Base-by-base conservation (phyloP, 73 alveolate species). In the Uronychia setigera region DNA sequence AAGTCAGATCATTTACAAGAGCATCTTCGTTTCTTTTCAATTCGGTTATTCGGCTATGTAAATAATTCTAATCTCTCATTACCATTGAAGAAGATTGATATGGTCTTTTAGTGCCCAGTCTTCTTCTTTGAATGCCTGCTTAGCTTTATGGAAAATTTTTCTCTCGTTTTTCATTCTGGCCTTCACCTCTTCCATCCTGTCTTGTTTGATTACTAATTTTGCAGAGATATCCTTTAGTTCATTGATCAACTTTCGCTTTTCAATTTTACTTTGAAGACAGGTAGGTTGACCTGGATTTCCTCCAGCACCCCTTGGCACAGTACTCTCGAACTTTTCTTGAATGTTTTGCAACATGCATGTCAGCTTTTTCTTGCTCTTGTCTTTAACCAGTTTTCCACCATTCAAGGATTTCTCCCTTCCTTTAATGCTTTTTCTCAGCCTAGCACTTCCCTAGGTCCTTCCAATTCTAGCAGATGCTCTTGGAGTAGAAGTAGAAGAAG, bases 21-120 rank as follows among this genome's bases (percentile, higher is more conserved):
- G 32, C 29, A 27, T 76, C 81, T 76, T 76, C 81, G 28, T 76
- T 76, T 27, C 32, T 76, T 31, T 76, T 9, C 1, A 76, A 58
- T 31, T 76, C 81, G 9, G 1, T 28, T 1, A 76, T 31, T 30
- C 81, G 46, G 5, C 32, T 26, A 5, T 67, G 46, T 31, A 28
- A 76, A 32, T 29, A 25, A 30, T 76, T n/a, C n/a, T 28, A 28
- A 67, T 67, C 32, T 13, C 32, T 1, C 14, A 26, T 26, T 26
- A 26, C 29, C 29, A 26, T 1, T 67, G 79, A 30, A 67, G 29
- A 26, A 67, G 34, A 26, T 28, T 26, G 31, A 76, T 76, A 1
- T 76, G 58, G 32, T 76, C 81, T 5, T 26, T 29, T 30, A 26
- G 5, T 13, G 28, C 29, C 9, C 58, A 5, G 5, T 76, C 81